phyloP scores from a whole-genome alignment of 176 grass and related monocot genomes.

The Oryza officinalis region DNA sequence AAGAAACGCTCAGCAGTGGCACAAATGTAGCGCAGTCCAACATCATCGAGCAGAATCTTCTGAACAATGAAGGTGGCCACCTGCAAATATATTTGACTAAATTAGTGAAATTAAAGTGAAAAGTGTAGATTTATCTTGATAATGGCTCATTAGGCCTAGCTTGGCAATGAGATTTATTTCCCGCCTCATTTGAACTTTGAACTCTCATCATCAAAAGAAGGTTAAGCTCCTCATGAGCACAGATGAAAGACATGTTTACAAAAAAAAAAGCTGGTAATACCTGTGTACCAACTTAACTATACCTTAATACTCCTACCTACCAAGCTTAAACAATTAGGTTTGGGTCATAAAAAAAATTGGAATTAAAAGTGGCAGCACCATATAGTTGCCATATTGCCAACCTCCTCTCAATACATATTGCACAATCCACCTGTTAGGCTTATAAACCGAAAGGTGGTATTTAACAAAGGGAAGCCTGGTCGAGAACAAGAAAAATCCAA shows the following conservation, averaged over 20 bases:
- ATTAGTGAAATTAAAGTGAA: neutral
- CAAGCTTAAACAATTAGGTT: neutral
- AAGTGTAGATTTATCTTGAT: neutral
- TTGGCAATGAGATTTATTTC: neutral
- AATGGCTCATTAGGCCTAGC: neutral
- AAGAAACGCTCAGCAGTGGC: constrained; percentile 94
- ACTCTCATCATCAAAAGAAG: neutral
- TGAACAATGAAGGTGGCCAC: constrained; percentile 99
- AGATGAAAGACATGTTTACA: neutral
- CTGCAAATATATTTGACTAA: constrained; percentile 41
- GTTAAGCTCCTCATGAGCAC: neutral
- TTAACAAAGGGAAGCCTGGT: constrained; percentile 2
- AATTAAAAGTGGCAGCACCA: neutral
- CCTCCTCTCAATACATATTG: neutral
- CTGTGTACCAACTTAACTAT: neutral
- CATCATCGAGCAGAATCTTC: constrained; percentile 95
- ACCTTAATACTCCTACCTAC: too few relatives aligned
- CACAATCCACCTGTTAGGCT: constrained; percentile 18
- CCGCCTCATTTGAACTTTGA: neutral
- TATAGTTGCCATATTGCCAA: neutral
- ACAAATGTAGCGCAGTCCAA: constrained; percentile 92
- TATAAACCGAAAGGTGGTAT: neutral
- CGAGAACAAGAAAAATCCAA: constrained; percentile 1
- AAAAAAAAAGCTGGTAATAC: neutral
- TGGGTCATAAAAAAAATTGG: neutral